Conservation (phyloP, 148 eudicot species). For the Pouteria glomerata region DNA sequence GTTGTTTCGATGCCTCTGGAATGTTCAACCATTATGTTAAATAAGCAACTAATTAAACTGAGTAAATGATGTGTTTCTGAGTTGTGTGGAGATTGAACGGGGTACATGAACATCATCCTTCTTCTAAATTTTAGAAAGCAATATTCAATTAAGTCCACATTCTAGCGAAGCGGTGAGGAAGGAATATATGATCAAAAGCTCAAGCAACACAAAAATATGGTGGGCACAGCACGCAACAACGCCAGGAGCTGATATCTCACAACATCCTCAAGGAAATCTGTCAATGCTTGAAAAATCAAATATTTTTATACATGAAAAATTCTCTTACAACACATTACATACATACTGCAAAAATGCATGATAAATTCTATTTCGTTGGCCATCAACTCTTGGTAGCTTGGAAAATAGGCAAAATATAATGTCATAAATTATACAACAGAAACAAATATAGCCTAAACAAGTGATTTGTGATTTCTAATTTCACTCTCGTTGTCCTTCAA, state of each 20-base stretch:
- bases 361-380: not conserved
- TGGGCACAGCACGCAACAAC: not conserved
- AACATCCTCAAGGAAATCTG: not conserved
- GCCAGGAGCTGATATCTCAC: not conserved
- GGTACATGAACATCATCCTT: too few species aligned
- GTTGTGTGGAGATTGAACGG: too few species aligned
- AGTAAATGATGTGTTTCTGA: too few species aligned
- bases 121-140: too few species aligned
- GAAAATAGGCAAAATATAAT: too few species aligned
- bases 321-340: not conserved
- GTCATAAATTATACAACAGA: not conserved
- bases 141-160: not conserved
- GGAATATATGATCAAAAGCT: not conserved
- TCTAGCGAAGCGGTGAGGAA: too few species aligned
- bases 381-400: too few species aligned
- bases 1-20: conserved; percentile 68
- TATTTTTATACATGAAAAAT: not conserved
- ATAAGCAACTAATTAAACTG: not conserved
- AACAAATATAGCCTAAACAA: not conserved
- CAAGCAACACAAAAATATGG: not conserved
- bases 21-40: conserved; percentile 18
- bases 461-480: too few species aligned
- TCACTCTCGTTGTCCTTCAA: not conserved
- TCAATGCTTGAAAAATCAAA: not conserved
- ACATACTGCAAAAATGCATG: not conserved